Evolutionary conservation across 2,329 filamentous ascomycete species (phyloP).

Genomic region (Bipolaris gigantea): DNA sequence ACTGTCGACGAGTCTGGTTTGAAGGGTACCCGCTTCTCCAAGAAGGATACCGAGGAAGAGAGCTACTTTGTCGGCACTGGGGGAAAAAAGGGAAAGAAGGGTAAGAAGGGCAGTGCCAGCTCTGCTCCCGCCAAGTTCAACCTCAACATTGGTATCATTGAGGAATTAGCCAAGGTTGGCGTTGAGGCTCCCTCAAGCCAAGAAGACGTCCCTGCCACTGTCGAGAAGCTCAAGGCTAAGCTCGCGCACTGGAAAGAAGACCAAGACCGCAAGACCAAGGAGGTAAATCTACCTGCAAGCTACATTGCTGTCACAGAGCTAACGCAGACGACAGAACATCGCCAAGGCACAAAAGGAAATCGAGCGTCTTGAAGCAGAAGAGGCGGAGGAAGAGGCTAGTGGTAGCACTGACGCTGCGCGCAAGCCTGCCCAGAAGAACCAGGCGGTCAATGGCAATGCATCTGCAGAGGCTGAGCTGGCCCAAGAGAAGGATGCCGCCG

Average conservation of each 20-base stretch:
- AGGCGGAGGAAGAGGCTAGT: slow-evolving; percentile 53
- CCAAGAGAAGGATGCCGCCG: slow-evolving; percentile 62
- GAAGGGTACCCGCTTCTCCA: slow-evolving; percentile 80
- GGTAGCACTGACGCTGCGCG: slow-evolving; percentile 59
- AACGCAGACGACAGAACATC: slow-evolving; percentile 70
- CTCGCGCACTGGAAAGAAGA: slow-evolving; percentile 87
- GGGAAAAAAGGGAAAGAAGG: slow-evolving; percentile 86
- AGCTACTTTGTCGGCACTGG: slow-evolving; percentile 75
- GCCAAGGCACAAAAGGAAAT: slow-evolving; percentile 97
- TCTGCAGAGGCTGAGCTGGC: slow-evolving; percentile 57
- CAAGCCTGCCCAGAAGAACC: slow-evolving; percentile 56
- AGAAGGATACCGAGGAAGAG: slow-evolving; percentile 87
- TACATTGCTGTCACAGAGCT: slow-evolving; percentile 7
- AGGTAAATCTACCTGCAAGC: slow-evolving; percentile 61
- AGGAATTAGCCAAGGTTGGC: slow-evolving; percentile 81
- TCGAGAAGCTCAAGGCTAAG: slow-evolving; percentile 93
- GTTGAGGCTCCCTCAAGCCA: slow-evolving; percentile 87
- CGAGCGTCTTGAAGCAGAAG: slow-evolving; percentile 76
- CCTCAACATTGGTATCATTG: slow-evolving; percentile 86
- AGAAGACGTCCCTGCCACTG: slow-evolving; percentile 73
- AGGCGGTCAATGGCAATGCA: slow-evolving; percentile 55
- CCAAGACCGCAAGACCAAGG: slow-evolving; percentile 85
- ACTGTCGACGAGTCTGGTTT: slow-evolving; percentile 82
- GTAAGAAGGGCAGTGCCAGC: slow-evolving; percentile 72
- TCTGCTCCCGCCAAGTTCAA: slow-evolving; percentile 68